Base-by-base conservation (phyloP, 2,329 filamentous ascomycete species). In the Tympanopsis confertula region DNA sequence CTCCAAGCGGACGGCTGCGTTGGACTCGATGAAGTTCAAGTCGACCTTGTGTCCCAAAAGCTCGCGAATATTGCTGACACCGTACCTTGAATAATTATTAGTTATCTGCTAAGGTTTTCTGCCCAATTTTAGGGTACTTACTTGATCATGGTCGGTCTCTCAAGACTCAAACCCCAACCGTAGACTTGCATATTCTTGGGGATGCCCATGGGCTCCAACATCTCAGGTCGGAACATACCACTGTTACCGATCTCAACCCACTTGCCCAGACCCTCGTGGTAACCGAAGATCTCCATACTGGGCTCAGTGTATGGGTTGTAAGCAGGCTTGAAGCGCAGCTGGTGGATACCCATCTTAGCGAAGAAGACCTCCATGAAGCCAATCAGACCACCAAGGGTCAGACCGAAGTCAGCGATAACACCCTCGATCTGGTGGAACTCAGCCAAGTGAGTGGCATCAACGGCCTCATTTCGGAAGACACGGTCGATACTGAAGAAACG, bases 341-440 rank as follows among this genome's bases (percentile, higher is more conserved):
- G 68, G 44, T 75, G 69, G 48, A 98, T 86, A 47, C 91, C 89
- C 82, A 96, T 94, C 69, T 94, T 94, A 45, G 69, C 71, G 62
- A 96, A 98, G 78, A 98, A 96, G 52, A 86, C 79, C 52, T 89
- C 82, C 73, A 96, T 88, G 67, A 96, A 86, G 63, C 76, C 86
- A 70, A 95, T 94, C 41, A 96, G 68, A 35, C 88, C 91, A 47
- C 91, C 91, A 14, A 96, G 74, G 1, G 89, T 93, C 44, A 98
- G 70, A 24, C 82, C 83, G 58, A 94, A 96, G 62, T 98, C 91
- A 19, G 91, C 91, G 62, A 98, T 96, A 37, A 98, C 89, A 61
- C 91, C 91, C 63, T 98, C 91, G 22, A 96, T 86, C 58, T 98
- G 91, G 65, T 98, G 91, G 71, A 98, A 98, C 61, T 98, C 91